These are phyloP conservation scores for Coriolopsis trogii DNA, from an alignment of 1,284 basidiomycete genomes.

Conservation along the genomic window DNA sequence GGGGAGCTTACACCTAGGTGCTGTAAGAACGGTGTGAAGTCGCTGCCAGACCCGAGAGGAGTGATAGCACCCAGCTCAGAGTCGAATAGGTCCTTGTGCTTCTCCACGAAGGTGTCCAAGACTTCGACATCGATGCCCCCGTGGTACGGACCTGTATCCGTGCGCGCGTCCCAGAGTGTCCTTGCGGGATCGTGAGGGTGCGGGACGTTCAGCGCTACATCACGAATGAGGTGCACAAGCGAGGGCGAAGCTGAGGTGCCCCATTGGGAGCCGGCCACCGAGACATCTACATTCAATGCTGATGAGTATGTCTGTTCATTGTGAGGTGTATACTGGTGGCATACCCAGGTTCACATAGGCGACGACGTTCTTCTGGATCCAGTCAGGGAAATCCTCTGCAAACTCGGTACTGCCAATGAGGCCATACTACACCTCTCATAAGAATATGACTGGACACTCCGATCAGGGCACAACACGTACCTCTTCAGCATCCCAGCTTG, in stretches of 20 bases:
- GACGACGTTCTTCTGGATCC: slow-evolving; percentile 80
- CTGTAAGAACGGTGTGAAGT: slow-evolving; percentile 84
- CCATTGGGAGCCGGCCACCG: slow-evolving; percentile 72
- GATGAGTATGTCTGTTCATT: not conserved
- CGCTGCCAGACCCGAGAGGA: slow-evolving; percentile 62
- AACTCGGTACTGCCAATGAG: slow-evolving; percentile 88
- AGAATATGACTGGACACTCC: too few relatives aligned
- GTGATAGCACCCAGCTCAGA: slow-evolving; percentile 38
- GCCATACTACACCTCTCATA: slow-evolving; percentile 84
- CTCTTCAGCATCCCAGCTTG: slow-evolving; percentile 94
- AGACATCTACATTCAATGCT: slow-evolving; percentile 48
- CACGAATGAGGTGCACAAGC: slow-evolving; percentile 73
- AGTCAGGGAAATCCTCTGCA: slow-evolving; percentile 87
- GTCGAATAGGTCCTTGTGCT: slow-evolving; percentile 28
- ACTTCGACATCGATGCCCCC: slow-evolving; percentile 39
- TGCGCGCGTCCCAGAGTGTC: slow-evolving; percentile 68
- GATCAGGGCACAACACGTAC: slow-evolving; percentile 38
- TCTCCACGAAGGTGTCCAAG: slow-evolving; percentile 28
- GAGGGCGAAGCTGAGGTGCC: slow-evolving; percentile 66
- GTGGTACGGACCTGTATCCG: slow-evolving; percentile 57
- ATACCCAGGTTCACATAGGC: slow-evolving; percentile 85
- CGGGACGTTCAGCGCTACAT: slow-evolving; percentile 67
- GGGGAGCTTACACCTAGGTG: slow-evolving; percentile 46
- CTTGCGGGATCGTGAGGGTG: slow-evolving; percentile 60
- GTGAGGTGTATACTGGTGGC: slow-evolving; percentile 16